Evolutionary conservation across 768 basidiomycete species (phyloP).

Genomic region (Polyporus arcularius): DNA sequence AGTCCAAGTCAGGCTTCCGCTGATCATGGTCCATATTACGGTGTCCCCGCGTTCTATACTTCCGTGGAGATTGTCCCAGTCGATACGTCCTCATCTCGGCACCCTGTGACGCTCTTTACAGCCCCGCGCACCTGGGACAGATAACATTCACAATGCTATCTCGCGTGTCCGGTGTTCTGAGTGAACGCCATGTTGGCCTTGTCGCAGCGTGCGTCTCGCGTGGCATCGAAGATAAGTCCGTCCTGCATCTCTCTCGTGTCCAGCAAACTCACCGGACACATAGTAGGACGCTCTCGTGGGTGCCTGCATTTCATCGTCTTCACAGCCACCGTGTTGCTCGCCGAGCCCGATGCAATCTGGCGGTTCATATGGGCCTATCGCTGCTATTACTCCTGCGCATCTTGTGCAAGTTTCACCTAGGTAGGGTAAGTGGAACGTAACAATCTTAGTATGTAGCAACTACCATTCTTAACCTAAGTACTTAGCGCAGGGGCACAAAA

Average conservation of each 20-base stretch:
- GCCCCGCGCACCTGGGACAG: neutral
- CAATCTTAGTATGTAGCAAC: too few species aligned
- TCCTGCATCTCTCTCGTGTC: neutral
- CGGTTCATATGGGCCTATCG: too few species aligned
- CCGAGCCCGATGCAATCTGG: too few species aligned
- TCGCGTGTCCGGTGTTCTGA: constrained; percentile 12
- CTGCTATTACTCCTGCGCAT: too few species aligned
- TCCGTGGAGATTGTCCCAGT: neutral
- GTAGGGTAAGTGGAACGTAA: too few species aligned
- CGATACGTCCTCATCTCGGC: neutral
- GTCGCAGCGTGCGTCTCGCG: neutral
- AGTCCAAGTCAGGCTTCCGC: constrained; percentile 6
- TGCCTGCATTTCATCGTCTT: too few species aligned
- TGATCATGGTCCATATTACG: neutral
- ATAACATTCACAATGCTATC: constrained; percentile 5
- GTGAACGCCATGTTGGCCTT: constrained; percentile 5
- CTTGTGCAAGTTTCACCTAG: too few species aligned
- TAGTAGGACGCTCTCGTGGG: neutral
- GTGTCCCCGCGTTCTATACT: neutral
- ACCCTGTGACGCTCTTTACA: neutral
- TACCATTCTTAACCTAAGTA: too few species aligned
- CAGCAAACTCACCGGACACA: neutral
- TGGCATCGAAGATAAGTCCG: neutral
- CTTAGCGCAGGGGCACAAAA: too few species aligned
- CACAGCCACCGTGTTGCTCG: too few species aligned